phyloP scores from a whole-genome alignment of 2,329 filamentous ascomycete genomes.

The Fusarium bulbicola region DNA sequence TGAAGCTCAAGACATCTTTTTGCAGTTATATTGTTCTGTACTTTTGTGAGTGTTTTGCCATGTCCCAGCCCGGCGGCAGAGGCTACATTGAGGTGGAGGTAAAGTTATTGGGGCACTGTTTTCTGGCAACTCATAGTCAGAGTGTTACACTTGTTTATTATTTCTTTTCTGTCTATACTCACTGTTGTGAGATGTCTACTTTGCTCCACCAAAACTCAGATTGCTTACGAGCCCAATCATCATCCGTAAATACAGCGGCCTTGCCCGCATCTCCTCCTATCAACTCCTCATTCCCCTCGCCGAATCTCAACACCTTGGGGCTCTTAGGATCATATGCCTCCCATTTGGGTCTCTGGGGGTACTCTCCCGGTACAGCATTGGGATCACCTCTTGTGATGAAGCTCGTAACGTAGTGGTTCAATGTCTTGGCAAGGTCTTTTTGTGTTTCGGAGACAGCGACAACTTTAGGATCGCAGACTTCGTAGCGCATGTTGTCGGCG shows the following conservation, averaged over 20 bases:
- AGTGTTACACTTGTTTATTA: background rate
- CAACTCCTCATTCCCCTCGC: constrained; percentile 57
- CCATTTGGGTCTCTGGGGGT: constrained; percentile 48
- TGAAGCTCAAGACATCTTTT: background rate
- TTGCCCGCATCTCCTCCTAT: constrained; percentile 52
- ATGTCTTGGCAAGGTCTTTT: constrained; percentile 51
- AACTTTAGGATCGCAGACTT: constrained; percentile 51
- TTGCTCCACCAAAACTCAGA: constrained; percentile 59
- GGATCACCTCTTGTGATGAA: constrained; percentile 59
- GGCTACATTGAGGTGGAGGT: too few relatives aligned
- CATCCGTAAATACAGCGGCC: constrained; percentile 50
- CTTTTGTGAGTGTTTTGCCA: background rate
- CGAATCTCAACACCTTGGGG: constrained; percentile 54
- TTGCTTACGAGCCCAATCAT: constrained; percentile 54
- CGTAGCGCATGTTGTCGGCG: constrained; percentile 59
- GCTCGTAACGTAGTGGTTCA: constrained; percentile 59
- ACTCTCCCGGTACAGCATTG: constrained; percentile 45
- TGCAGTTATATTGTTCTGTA: rapidly evolving
- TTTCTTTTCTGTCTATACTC: background rate
- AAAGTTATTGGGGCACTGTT: rapidly evolving
- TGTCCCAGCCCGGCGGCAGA: rapidly evolving
- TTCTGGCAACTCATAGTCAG: rapidly evolving
- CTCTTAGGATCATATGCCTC: constrained; percentile 41
- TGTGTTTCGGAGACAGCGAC: constrained; percentile 50
- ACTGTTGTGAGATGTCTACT: constrained; percentile 49